A percentile compares a stretch with the other conserved stretches of the same genome.
phyloP scores from a whole-genome alignment of 306 rosid genomes.

The Luffa aegyptiaca region DNA sequence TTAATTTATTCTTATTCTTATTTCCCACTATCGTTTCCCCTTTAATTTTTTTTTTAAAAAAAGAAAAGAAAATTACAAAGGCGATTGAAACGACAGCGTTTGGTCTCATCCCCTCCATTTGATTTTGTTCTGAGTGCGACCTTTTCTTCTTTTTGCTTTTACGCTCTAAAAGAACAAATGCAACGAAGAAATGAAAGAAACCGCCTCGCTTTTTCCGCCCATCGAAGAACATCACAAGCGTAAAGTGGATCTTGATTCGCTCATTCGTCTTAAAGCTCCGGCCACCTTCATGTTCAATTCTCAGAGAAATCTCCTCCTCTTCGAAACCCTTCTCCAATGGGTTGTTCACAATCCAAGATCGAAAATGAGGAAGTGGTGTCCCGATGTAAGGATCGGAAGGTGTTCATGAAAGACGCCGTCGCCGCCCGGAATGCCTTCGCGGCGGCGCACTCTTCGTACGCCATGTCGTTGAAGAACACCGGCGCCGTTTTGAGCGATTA shows the following conservation, averaged over 20 bases:
- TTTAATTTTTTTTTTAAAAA: not conserved
- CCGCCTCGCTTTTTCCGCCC: constrained; percentile 7
- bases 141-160: not conserved
- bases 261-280: not conserved
- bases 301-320: not conserved
- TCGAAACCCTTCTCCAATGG: constrained; percentile 30
- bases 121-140: not conserved
- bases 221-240: constrained; percentile 4
- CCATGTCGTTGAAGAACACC: constrained; percentile 57
- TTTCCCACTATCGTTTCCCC: not conserved
- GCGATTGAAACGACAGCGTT: not conserved
- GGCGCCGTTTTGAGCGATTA: constrained; percentile 85
- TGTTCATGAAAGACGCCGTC: constrained; percentile 60
- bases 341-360: constrained; percentile 87
- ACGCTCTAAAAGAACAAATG: not conserved
- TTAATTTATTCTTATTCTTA: not conserved
- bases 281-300: constrained; percentile 7
- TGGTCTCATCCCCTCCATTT: not conserved
- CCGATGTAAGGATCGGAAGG: constrained; percentile 80
- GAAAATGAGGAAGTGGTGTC: constrained; percentile 90
- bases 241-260: constrained; percentile 9
- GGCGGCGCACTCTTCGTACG: constrained; percentile 70
- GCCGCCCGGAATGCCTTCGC: constrained; percentile 75
- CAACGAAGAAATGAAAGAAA: constrained; percentile 3
- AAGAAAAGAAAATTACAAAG: not conserved